phyloP scores from a whole-genome alignment of 768 basidiomycete species.

The Agrocybe chaxingu region DNA sequence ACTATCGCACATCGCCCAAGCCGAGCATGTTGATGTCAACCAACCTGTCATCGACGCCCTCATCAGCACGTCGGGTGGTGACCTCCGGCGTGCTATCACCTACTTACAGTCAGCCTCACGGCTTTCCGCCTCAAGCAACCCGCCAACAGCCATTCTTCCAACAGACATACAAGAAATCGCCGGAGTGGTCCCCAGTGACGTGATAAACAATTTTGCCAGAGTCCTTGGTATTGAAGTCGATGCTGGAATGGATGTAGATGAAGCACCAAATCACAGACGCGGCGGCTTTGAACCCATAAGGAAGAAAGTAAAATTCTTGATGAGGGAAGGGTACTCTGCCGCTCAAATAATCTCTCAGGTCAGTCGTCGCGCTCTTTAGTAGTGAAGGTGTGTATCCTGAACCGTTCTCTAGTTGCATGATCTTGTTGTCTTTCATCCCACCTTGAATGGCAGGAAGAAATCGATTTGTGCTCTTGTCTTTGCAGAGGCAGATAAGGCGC shows the following conservation, averaged over 20 bases:
- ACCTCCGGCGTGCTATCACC: constrained; percentile 95
- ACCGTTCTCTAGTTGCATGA: constrained; percentile 73
- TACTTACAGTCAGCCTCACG: constrained; percentile 95
- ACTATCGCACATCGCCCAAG: constrained; percentile 73
- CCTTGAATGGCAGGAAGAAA: constrained; percentile 78
- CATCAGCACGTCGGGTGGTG: constrained; percentile 81
- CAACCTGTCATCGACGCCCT: constrained; percentile 65
- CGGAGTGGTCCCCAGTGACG: constrained; percentile 81
- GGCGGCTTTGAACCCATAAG: constrained; percentile 60
- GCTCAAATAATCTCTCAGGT: constrained; percentile 89
- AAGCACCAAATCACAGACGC: constrained; percentile 27
- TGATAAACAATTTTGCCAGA: constrained; percentile 66
- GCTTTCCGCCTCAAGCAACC: constrained; percentile 69
- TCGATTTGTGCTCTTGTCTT: constrained; percentile 76
- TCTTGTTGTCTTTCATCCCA: constrained; percentile 78
- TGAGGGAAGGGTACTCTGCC: constrained; percentile 90
- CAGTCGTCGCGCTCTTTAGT: constrained; percentile 17
- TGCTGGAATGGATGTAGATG: constrained; percentile 51
- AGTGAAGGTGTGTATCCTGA: neutral
- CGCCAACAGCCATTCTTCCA: constrained; percentile 72
- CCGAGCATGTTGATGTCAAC: constrained; percentile 64
- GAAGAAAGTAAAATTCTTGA: constrained; percentile 69
- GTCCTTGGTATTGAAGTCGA: constrained; percentile 71
- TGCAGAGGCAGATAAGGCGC: constrained; percentile 93
- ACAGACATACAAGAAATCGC: constrained; percentile 94